Evolutionary conservation across 176 grass and related monocot species (phyloP).

Genomic region (Chrysopogon serrulatus): DNA sequence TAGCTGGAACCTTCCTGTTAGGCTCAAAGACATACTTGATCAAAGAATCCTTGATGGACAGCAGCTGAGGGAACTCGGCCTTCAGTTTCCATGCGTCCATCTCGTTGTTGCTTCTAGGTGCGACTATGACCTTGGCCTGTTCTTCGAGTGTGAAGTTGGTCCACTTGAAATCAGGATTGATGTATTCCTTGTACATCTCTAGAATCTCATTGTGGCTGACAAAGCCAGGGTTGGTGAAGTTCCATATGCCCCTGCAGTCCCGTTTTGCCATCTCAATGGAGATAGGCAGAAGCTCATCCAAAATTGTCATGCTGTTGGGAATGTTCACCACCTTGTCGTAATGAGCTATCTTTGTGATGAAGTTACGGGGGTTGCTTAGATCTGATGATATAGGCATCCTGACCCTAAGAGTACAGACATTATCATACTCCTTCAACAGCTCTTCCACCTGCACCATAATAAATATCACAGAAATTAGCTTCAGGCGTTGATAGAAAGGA

Average conservation of each 20-base stretch:
- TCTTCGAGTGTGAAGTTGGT: constrained; percentile 61
- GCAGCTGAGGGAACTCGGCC: constrained; percentile 57
- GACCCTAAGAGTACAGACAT: constrained; percentile 62
- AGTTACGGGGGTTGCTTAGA: constrained; percentile 54
- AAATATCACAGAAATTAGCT: not conserved
- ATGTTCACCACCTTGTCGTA: constrained; percentile 73
- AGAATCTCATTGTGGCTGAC: constrained; percentile 63
- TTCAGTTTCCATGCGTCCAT: constrained; percentile 71
- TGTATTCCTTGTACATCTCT: constrained; percentile 57
- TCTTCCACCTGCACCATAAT: constrained; percentile 59
- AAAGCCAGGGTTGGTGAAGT: constrained; percentile 60
- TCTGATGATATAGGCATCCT: constrained; percentile 71
- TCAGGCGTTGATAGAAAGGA: not conserved
- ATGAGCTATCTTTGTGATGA: constrained; percentile 53
- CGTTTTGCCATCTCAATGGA: constrained; percentile 60
- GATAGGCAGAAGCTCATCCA: constrained; percentile 57
- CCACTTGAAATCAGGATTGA: constrained; percentile 49
- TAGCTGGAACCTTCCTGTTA: constrained; percentile 42
- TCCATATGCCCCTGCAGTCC: constrained; percentile 59
- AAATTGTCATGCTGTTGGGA: constrained; percentile 55
- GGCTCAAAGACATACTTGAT: constrained; percentile 73
- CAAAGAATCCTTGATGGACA: constrained; percentile 63
- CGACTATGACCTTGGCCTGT: constrained; percentile 73
- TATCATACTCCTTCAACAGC: constrained; percentile 59
- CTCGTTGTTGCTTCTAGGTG: constrained; percentile 73